These are phyloP conservation scores for Piper longum DNA, from an alignment of 164 flowering plant genomes.

Conservation along the genomic window DNA sequence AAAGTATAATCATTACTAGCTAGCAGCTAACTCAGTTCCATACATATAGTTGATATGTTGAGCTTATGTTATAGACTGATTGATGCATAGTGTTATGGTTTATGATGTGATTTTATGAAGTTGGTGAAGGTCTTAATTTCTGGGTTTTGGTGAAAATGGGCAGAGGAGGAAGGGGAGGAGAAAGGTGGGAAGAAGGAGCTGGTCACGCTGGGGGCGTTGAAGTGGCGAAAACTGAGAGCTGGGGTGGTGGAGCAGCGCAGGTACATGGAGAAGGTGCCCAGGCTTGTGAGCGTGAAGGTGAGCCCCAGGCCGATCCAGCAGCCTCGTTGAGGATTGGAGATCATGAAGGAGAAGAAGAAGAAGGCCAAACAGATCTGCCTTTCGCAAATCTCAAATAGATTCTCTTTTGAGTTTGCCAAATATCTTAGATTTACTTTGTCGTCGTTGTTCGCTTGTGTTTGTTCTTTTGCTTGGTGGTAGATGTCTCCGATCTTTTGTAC, in stretches of 20 bases:
- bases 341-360: background rate
- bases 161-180: slow-evolving; percentile 10
- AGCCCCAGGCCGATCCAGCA: slow-evolving; percentile 74
- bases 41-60: background rate
- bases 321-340: slow-evolving; percentile 34
- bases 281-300: slow-evolving; percentile 54
- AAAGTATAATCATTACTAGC: slow-evolving; percentile 11
- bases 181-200: slow-evolving; percentile 24
- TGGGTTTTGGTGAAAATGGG: background rate
- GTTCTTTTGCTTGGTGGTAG: background rate
- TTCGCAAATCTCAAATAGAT: background rate
- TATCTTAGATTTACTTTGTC: background rate
- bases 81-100: background rate
- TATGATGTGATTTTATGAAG: background rate
- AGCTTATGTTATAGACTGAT: background rate
- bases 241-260: slow-evolving; percentile 17
- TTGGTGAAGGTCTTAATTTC: background rate
- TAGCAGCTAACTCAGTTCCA: background rate
- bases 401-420: background rate
- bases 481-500: background rate
- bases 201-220: slow-evolving; percentile 31
- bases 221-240: slow-evolving; percentile 30
- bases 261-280: slow-evolving; percentile 52
- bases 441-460: too few species aligned
- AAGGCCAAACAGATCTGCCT: background rate